phyloP scores from a whole-genome alignment of 805 yeast species.

The Lachancea sp. region DNA sequence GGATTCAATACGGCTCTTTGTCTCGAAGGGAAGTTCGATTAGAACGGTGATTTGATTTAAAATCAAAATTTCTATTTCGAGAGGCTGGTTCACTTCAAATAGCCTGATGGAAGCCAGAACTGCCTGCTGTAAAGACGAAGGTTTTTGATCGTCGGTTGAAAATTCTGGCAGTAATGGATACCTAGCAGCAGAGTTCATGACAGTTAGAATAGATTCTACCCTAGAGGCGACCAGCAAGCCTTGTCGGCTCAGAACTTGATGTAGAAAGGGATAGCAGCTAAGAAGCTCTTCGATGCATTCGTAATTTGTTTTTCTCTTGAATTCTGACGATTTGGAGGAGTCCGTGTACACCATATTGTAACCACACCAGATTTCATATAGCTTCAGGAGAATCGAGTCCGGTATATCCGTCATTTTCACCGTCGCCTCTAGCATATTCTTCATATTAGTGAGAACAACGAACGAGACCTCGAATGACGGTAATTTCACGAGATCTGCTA shows the following conservation, averaged over 20 bases:
- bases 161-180: conserved; percentile 66
- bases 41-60: conserved; percentile 50
- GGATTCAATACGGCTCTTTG: conserved; percentile 48
- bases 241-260: conserved; percentile 32
- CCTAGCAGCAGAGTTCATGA: conserved; percentile 58
- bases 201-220: conserved; percentile 46
- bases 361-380: conserved; percentile 47
- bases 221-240: conserved; percentile 30
- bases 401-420: conserved; percentile 32
- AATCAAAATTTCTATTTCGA: conserved; percentile 38
- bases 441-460: conserved; percentile 50
- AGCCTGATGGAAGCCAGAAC: conserved; percentile 45
- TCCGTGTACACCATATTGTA: conserved; percentile 42
- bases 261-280: conserved; percentile 45
- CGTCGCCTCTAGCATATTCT: conserved; percentile 45
- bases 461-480: conserved; percentile 40
- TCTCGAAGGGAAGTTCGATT: conserved; percentile 53
- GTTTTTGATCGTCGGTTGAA: conserved; percentile 46
- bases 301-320: conserved; percentile 39
- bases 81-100: conserved; percentile 27
- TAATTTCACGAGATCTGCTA: conserved; percentile 35
- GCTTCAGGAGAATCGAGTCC: conserved; percentile 25
- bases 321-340: conserved; percentile 23
- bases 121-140: conserved; percentile 57
- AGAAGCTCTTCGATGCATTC: conserved; percentile 54